A percentile compares a stretch with the other conserved stretches of the same genome.
phyloP scores from a whole-genome alignment of 2,329 filamentous ascomycete species.

The Beauveria sp. region DNA sequence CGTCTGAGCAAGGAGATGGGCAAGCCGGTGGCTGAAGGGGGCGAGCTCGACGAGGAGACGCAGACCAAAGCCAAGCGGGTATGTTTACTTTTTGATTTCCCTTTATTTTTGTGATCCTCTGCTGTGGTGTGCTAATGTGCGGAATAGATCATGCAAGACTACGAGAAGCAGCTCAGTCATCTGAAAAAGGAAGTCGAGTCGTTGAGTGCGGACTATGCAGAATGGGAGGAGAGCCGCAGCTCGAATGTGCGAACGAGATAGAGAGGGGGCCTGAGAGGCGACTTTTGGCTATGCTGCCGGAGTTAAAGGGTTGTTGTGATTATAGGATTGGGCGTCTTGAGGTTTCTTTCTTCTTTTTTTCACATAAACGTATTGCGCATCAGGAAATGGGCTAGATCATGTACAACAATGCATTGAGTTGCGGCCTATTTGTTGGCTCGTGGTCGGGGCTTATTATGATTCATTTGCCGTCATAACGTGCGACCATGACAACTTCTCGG shows the following conservation, averaged over 20 bases:
- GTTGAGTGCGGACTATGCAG: constrained; percentile 48
- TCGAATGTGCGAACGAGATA: constrained; percentile 27
- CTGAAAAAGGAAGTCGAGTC: constrained; percentile 65
- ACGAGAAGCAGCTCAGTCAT: constrained; percentile 71
- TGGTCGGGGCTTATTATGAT: neutral
- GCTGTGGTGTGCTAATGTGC: neutral
- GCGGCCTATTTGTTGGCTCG: neutral
- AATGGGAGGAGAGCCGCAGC: constrained; percentile 46
- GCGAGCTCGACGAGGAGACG: constrained; percentile 59
- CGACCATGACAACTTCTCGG: too few relatives aligned
- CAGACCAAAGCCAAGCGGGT: constrained; percentile 70
- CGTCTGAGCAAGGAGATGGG: constrained; percentile 67
- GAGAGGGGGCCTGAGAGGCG: neutral
- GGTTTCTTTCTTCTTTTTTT: neutral
- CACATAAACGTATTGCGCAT: neutral
- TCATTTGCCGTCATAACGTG: neutral
- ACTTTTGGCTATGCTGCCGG: neutral
- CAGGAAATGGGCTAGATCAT: constrained; percentile 3
- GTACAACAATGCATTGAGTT: neutral
- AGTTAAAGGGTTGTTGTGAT: neutral
- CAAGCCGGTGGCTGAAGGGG: constrained; percentile 51
- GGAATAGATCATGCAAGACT: constrained; percentile 65
- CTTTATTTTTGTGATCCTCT: neutral
- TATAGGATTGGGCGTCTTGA: constrained; percentile 3
- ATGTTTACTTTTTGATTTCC: constrained; percentile 19